Conservation (phyloP, 2,329 filamentous ascomycete species). For the Fusarium oxysporum region DNA sequence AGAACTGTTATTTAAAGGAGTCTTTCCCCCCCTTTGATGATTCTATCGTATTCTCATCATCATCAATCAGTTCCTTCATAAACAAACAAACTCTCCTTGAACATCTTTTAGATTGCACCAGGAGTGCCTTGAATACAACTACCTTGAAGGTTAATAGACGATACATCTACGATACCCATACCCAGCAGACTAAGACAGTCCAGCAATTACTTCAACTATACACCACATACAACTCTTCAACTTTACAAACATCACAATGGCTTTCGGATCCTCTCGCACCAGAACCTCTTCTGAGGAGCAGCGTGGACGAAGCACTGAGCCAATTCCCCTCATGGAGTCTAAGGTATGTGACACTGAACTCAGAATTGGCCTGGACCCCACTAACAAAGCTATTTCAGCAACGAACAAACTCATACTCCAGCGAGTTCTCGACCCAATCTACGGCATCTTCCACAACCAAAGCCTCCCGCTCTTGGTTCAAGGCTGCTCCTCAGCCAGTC, state of each 20-base stretch:
- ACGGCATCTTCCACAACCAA: constrained; percentile 47
- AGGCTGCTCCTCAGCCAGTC: constrained; percentile 54
- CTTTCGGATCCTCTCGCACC: constrained; percentile 22
- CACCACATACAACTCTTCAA: neutral
- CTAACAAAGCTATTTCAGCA: constrained; percentile 40
- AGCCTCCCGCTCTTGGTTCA: constrained; percentile 49
- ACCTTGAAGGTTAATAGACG: constrained; percentile 33
- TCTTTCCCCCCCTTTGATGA: constrained; percentile 14
- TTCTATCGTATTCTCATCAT: constrained; percentile 1
- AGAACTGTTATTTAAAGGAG: constrained; percentile 36
- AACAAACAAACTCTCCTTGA: constrained; percentile 37
- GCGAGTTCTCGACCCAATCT: constrained; percentile 44
- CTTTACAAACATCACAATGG: constrained; percentile 16
- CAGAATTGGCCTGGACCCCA: neutral
- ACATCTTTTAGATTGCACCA: constrained; percentile 39
- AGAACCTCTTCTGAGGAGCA: constrained; percentile 40
- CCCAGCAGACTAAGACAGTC: neutral
- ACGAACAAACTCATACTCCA: constrained; percentile 48
- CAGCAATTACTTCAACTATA: neutral
- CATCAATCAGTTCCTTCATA: constrained; percentile 17
- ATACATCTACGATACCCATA: constrained; percentile 30
- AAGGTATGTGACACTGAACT: constrained; percentile 42
- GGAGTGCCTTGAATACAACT: constrained; percentile 35
- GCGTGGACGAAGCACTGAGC: constrained; percentile 39
- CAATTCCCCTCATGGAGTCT: constrained; percentile 36